Base-by-base conservation (phyloP, 2,329 filamentous ascomycete genomes). In the Monilinia polystroma region DNA sequence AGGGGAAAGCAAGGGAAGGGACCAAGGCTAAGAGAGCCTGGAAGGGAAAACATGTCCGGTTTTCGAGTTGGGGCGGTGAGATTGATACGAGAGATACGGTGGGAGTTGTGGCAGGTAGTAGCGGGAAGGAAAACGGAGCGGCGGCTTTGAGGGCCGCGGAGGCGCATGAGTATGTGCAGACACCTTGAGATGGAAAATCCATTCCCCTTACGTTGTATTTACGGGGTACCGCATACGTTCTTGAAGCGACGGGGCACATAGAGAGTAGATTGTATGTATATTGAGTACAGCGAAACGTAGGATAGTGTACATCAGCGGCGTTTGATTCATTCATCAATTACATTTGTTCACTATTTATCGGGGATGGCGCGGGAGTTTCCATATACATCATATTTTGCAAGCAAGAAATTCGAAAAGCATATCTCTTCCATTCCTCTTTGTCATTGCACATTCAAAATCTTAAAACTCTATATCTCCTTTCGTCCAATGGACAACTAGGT, bases 11-110 rank as follows among this genome's bases (percentile, higher is more conserved):
- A 10, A 63, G 20, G 12, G 59, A 57, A 23, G 47, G 35, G 5
- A 20, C 32, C 3, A 64, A 64, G 35, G 52, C 41, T 14, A 63
- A 66, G 20, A 55, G 57, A 51, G 58, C 23, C 20, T 62, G 64
- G 64, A 41, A 12, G 26, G 64, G 35, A 20, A 60, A 59, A 60
- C 64, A 66, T 14, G 64, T 66, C 11, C 32, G 64, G 35, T 66
- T 66, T n/a, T 43, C 56, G 20, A 60, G 45, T 12, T 66, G 55
- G 55, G 45, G 49, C 12, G 64, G 26, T 7, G 64, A 66, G 12
- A 14, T 35, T 18, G 55, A 60, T 26, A 4, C 32, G 32, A 47
- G 35, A 26, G 64, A 60, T 60, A n/a, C 45, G 16, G 18, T 54
- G 20, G 58, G 41, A 3, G 29, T 63, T 3, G 64, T 56, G 51